Base-by-base conservation (phyloP, 2,329 filamentous ascomycete species). In the Cladophialophora exuberans region DNA sequence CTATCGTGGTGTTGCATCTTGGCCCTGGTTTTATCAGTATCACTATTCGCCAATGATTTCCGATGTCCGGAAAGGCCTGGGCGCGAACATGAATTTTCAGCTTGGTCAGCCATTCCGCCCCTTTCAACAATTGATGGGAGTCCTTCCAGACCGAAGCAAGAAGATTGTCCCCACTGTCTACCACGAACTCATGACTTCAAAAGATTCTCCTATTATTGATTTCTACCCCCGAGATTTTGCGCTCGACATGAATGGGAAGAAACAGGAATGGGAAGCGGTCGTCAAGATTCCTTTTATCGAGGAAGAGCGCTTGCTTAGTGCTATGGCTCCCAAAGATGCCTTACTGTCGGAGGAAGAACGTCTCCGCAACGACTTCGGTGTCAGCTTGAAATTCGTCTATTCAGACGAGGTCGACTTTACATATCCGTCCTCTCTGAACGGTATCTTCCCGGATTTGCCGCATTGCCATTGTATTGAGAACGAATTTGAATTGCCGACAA, bases 211-310 rank as follows among this genome's bases (percentile, higher is more conserved):
- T 1, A 99, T 99, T 70, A 88, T 96, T 67, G 94, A 99, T 69
- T 99, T 99, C 70, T 99, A 99, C 67, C 94, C 94, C 2, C 84
- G 93, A 65, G 94, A 99, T 66, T 99, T 99, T 67, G 90, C 95
- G 62, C 80, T 99, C 35, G 95, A 99, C 70, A 97, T 99, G 94
- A 97, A 99, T 65, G 95, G 94, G 56, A 99, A 99, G 78, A 99
- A 96, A 76, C 95, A 96, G 88, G 95, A 99, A 61, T 99, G 94
- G 94, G 94, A 99, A 70, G 94, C 94, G 23, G 93, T 99, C 31
- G 91, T 99, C 62, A 99, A 97, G 73, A 99, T 99, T 67, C 94
- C 94, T 0, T 99, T 99, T 73, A 99, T 99, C 61, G 90, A 99
- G 55, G 93, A 99, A 71, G 84, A 87, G 65, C 84, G 94, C 22